Evolutionary conservation across 2,329 filamentous ascomycete species (phyloP).

Genomic region (Neonectria neomacrospora): DNA sequence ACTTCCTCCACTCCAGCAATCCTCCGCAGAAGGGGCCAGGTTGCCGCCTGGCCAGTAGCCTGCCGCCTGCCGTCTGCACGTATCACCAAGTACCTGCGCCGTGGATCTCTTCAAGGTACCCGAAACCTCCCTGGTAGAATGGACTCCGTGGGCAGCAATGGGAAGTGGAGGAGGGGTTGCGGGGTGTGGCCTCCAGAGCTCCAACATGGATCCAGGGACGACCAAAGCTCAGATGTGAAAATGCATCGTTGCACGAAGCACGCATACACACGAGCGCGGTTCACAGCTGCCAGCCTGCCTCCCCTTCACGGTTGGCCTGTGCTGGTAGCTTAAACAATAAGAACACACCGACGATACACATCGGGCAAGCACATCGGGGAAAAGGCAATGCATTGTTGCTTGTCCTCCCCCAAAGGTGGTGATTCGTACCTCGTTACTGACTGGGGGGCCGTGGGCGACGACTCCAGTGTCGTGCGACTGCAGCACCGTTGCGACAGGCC

Average conservation of each 20-base stretch:
- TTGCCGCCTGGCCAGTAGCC: slow-evolving; percentile 13
- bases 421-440: slow-evolving; percentile 37
- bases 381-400: slow-evolving; percentile 2
- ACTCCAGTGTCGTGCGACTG: slow-evolving; percentile 39
- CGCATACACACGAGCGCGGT: slow-evolving; percentile 20
- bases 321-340: slow-evolving; percentile 8
- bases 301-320: neutral
- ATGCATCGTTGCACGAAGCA: neutral
- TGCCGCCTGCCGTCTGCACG: slow-evolving; percentile 21
- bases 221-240: slow-evolving; percentile 15
- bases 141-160: neutral
- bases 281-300: slow-evolving; percentile 29
- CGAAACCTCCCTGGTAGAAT: neutral
- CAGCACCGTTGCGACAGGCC: slow-evolving; percentile 41
- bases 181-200: slow-evolving; percentile 3
- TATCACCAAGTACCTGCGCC: slow-evolving; percentile 15
- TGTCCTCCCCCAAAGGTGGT: slow-evolving; percentile 24
- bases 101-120: slow-evolving; percentile 35
- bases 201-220: slow-evolving; percentile 23
- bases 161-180: slow-evolving; percentile 20
- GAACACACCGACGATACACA: slow-evolving; percentile 13
- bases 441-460: slow-evolving; percentile 29
- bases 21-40: neutral
- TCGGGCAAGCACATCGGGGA: slow-evolving; percentile 11
- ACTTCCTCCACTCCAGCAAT: neutral